Base-by-base conservation (phyloP, 2,329 filamentous ascomycete genomes). In the Didymosphaeria variabile region DNA sequence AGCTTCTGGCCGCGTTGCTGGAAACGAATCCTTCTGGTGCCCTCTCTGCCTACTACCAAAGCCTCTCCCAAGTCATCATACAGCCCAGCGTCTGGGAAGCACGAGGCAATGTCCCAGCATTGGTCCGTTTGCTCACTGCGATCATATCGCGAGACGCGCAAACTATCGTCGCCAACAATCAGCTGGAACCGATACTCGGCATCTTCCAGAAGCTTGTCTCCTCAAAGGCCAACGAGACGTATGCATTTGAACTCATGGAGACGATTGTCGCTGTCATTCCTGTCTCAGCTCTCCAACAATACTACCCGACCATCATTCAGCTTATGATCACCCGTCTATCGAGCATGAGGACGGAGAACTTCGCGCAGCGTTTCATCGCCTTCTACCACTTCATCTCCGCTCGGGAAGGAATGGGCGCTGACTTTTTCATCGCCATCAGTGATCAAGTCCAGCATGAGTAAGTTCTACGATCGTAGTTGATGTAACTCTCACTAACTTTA, bases 351-450 rank as follows among this genome's bases (percentile, higher is more conserved):
- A 90, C 94, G 0, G 94, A 98, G 70, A 91, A 88, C 50, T 91
- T 97, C 79, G 91, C 93, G 70, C 83, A 92, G 57, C 90, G 93
- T 56, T 97, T 99, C 76, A 91, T 94, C 57, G 90, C 93, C 36
- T 96, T 99, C 83, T 99, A 96, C 78, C 94, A 99, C 79, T 89
- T 97, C 65, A 87, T 98, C 57, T 92, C 92, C 32, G 92, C 93
- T 19, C 86, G 85, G 63, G 88, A 91, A 67, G 93, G 93, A n/a
- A 88, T 95, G 60, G 95, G 94, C 51, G 87, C 93, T 8, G 95
- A 99, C 79, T 97, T 93, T 81, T 95, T 97, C 81, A 91, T 97
- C 79, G 86, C 86, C 67, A 87, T 93, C 65, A 89, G 92, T n/a
- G 91, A 98, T 74, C 84, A 88, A 64, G 85, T 98, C 32, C 94